Base-by-base conservation (phyloP, 2,329 filamentous ascomycete genomes). In the Cercospora sp. region DNA sequence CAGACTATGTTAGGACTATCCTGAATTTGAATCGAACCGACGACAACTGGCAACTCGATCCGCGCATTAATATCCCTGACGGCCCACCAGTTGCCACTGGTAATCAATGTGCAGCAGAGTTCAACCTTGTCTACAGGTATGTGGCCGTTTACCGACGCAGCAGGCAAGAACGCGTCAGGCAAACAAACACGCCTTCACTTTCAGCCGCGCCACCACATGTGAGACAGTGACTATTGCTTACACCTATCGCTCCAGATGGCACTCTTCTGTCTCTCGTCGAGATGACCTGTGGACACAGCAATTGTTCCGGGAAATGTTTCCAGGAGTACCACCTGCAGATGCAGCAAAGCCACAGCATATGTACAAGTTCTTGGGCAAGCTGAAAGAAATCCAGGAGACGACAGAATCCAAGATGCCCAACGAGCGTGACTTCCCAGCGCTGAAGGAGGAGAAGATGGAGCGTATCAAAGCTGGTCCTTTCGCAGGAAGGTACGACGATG, bases 401-500 rank as follows among this genome's bases (percentile, higher is more conserved):
- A 74, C 80, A 3, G 72, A 75, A 24, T 70, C 70, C 10, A 57
- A 69, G 28, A 73, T 76, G 28, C 79, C 79, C 1, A 65, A 71
- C 16, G 62, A 79, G 58, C 74, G 79, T 18, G 70, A 73, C 26
- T 81, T 78, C 64, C 77, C 76, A 40, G 75, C 74, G 13, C 71
- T 80, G 16, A 70, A 78, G 60, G 75, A 65, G 34, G 69, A 71
- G 61, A 75, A 58, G 21, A 68, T 77, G 53, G 51, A 73, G n/a
- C 75, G 77, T 18, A 70, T 74, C 49, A 70, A 70, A 51, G 71
- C 77, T 9, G 76, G 76, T 10, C 76, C 76, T 12, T 71, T 77
- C 9, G 80, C 88, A 67, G 86, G 86, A 0, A 83, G 73, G 0
- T 89, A 87, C 73, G 80, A 83, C 43, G 86, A 90, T 65, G 83